A percentile compares a stretch with the other conserved stretches of the same genome.
These are phyloP conservation scores for Nemania serpens DNA, from an alignment of 2,329 filamentous ascomycete genomes.

Conservation along the genomic window DNA sequence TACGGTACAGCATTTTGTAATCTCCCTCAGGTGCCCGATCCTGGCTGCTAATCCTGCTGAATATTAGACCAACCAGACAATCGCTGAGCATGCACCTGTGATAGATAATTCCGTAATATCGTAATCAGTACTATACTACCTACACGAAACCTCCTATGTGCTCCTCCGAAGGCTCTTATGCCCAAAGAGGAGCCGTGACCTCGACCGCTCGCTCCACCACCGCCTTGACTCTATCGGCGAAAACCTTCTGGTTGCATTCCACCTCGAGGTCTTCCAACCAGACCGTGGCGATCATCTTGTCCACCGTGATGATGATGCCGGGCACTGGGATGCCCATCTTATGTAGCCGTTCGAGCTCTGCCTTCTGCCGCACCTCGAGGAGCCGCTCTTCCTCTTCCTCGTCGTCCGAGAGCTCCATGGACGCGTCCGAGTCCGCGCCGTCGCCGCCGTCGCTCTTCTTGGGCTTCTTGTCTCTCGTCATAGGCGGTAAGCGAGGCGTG, in stretches of 20 bases:
- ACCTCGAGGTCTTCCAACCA: slow-evolving; percentile 94
- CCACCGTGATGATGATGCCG: slow-evolving; percentile 82
- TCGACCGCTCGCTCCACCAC: slow-evolving; percentile 91
- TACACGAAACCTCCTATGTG: too few relatives aligned
- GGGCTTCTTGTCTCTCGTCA: slow-evolving; percentile 43
- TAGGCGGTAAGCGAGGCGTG: slow-evolving; percentile 58
- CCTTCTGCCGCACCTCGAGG: slow-evolving; percentile 59
- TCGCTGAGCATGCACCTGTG: neutral
- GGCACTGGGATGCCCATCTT: slow-evolving; percentile 88
- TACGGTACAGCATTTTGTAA: too few relatives aligned
- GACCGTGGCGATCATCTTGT: slow-evolving; percentile 83
- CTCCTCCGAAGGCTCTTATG: neutral
- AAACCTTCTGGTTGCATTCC: slow-evolving; percentile 77
- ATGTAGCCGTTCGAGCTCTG: slow-evolving; percentile 78
- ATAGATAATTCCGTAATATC: slow-evolving; percentile 1
- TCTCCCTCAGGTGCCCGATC: too few relatives aligned
- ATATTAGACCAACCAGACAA: neutral
- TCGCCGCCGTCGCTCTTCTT: slow-evolving; percentile 40
- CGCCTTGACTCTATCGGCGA: slow-evolving; percentile 82
- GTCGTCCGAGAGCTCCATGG: slow-evolving; percentile 45
- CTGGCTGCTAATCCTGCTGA: too few relatives aligned
- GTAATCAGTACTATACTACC: neutral
- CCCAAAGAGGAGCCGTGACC: slow-evolving; percentile 77
- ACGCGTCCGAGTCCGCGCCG: slow-evolving; percentile 44
- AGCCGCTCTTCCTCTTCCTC: slow-evolving; percentile 49